Base-by-base conservation (phyloP, 2,329 filamentous ascomycete species). In the Grosmannia clavigera region DNA sequence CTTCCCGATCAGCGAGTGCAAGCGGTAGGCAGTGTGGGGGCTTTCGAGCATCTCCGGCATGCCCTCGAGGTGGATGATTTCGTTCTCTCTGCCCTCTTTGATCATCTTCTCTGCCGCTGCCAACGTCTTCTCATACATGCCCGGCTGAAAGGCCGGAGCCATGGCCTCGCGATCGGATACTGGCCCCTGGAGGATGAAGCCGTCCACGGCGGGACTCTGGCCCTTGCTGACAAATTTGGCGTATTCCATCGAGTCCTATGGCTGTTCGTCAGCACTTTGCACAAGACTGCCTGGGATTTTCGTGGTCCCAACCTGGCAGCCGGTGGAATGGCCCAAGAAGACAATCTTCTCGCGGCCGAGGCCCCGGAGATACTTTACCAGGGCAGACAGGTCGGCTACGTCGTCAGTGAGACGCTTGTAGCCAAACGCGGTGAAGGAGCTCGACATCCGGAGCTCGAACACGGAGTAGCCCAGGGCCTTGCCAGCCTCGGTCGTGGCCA, bases 101-200 rank as follows among this genome's bases (percentile, higher is more conserved):
- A 87, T 79, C 75, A 84, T 78, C 55, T 74, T 71, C 59, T 76
- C 71, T 0, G 86, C 83, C 11, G 76, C 67, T 1, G 74, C 70
- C 11, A 85, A 66, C 59, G 71, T 75, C 57, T 70, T 70, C 19
- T 78, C 72, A 62, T 81, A 72, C 35, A 69, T 65, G 6, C 76
- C 72, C 5, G 74, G 67, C 0, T 70, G 69, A 57, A 82, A 72
- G 7, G 79, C 68, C 4, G 73, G 68, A 3, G 72, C 72, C 12
- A 87, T 67, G 0, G 79, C 81, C 69, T 95, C 86, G 35, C 90
- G 79, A 70, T 96, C 90, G 1, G 84, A 89, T 3, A 92, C 85
- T 0, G 88, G 85, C 0, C 86, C 90, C 70, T 95, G 91, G 59
- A 96, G 74, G 53, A 96, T 86, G 56, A 84, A 85, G 43, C 87